These are phyloP conservation scores for Russula earlei DNA, from an alignment of 768 basidiomycete species.

Conservation along the genomic window DNA sequence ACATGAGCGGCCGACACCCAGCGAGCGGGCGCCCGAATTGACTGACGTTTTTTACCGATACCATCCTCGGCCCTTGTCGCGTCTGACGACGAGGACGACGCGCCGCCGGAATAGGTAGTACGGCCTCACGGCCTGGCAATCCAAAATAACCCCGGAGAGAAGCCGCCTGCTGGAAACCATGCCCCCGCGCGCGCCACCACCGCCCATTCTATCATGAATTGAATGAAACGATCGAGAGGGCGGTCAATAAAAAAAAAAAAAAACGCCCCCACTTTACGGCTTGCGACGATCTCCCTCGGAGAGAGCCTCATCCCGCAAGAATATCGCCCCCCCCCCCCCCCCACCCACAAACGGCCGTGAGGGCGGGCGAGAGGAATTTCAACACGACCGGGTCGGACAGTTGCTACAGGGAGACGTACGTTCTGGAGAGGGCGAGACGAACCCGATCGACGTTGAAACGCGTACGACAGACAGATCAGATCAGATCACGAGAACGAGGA, in stretches of 20 bases:
- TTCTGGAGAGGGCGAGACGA: constrained; percentile 43
- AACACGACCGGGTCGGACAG: constrained; percentile 73
- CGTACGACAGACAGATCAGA: too few relatives aligned
- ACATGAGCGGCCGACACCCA: background rate
- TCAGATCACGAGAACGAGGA: background rate
- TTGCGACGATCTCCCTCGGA: constrained; percentile 45
- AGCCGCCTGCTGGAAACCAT: too few relatives aligned
- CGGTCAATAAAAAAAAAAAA: too few relatives aligned
- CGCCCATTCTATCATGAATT: too few relatives aligned
- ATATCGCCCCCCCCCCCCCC: constrained; percentile 49
- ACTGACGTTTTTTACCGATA: constrained; percentile 53
- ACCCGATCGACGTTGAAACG: too few relatives aligned
- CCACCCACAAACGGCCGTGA: constrained; percentile 52
- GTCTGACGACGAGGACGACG: constrained; percentile 5
- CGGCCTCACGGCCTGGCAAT: constrained; percentile 87
- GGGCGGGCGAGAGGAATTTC: constrained; percentile 63
- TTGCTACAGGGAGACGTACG: constrained; percentile 66
- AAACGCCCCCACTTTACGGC: constrained; percentile 32
- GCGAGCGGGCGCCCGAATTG: background rate
- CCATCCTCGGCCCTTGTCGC: constrained; percentile 35
- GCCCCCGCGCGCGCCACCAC: too few relatives aligned
- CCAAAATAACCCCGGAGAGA: constrained; percentile 67
- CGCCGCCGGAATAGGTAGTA: too few relatives aligned
- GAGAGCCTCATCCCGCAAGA: constrained; percentile 54
- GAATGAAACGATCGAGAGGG: too few relatives aligned